Percentiles rank a stretch among this genome's conserved stretches.
Conservation (phyloP, 805 yeast genomes). For the Wickerhamomyces bisporus region DNA sequence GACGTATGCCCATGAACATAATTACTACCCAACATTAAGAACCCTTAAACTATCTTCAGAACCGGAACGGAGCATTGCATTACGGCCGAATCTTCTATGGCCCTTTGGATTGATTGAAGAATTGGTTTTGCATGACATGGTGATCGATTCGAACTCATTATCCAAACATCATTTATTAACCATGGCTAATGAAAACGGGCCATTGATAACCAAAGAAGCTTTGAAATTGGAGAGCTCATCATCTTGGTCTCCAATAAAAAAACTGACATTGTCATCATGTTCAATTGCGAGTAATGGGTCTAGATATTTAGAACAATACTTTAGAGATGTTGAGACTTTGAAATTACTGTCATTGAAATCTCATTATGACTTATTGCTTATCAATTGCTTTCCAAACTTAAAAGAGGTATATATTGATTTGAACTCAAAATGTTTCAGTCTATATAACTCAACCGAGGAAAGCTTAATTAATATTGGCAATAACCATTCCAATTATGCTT, state of each 20-base stretch:
- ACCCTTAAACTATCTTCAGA: conserved; percentile 38
- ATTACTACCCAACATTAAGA: conserved; percentile 24
- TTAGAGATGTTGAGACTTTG: conserved; percentile 34
- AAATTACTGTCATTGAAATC: conserved; percentile 35
- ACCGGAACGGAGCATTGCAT: conserved; percentile 48
- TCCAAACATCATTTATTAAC: conserved; percentile 25
- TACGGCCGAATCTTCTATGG: conserved; percentile 41
- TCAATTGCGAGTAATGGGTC: conserved; percentile 33
- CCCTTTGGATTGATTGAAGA: conserved; percentile 41
- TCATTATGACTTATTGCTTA: conserved; percentile 42
- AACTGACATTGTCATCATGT: conserved; percentile 29
- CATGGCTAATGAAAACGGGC: conserved; percentile 20
- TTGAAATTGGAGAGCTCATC: conserved; percentile 9
- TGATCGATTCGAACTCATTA: conserved; percentile 39
- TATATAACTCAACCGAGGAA: conserved; percentile 16
- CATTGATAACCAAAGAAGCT: conserved; percentile 16
- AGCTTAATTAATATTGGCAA: conserved; percentile 16
- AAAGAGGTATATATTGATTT: conserved; percentile 41
- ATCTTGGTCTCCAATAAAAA: conserved; percentile 31
- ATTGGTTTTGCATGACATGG: conserved; percentile 40
- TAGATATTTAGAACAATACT: conserved; percentile 32
- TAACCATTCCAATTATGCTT: conserved; percentile 22
- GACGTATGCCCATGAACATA: conserved; percentile 22
- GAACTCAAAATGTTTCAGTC: conserved; percentile 39
- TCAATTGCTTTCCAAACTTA: conserved; percentile 39